Base-by-base conservation (phyloP, 177 flowering plant genomes). In the Vitis hybrid region DNA sequence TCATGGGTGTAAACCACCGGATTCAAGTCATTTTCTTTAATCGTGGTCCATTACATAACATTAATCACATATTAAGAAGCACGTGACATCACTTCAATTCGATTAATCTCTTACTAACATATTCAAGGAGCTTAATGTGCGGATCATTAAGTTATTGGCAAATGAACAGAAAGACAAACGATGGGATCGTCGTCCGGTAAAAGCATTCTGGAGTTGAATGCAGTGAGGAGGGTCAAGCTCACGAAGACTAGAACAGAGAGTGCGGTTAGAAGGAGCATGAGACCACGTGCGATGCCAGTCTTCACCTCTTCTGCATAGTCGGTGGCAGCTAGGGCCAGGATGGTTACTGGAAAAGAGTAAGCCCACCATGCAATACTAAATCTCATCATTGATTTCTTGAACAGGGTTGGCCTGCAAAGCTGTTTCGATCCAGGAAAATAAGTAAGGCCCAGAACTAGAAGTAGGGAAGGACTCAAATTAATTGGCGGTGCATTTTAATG, bases 281-380 rank as follows among this genome's bases (percentile, higher is more conserved):
- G 51, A 8, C 44, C 70, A 15, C 68, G 33, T 1, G 82, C 72
- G 12, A 52, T 66, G 6, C 18, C 60, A 22, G 80, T 74, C 44
- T 68, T 69, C 63, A 74, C 80, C 63, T 74, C 73, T 44, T 75
- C 33, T 19, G 78, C 76, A 14, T 80, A 80, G 60, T 62, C 67
- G n/a, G 72, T 24, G 0, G 80, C 71, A 1, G 80, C 80, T 19
- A 77, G 61, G 3, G 82, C 82, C 14, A 74, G 64, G 18, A 77
- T 49, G 1, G 78, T 71, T 7, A 80, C 11, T 0, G 82, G 82
- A 52, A 67, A 79, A 19, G 82, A 76, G 75, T 70, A 79, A 11
- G 82, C 82, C 82, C 82, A 79, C 82, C 82, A 80, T 15, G 78
- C 78, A 17, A 80, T 38, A n/a, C 28, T 74, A 70, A 70, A 77